Evolutionary conservation across 2,329 filamentous ascomycete species (phyloP), one percentile per base, ranked within the genome.

Genomic region (Monosporascus sp.): DNA sequence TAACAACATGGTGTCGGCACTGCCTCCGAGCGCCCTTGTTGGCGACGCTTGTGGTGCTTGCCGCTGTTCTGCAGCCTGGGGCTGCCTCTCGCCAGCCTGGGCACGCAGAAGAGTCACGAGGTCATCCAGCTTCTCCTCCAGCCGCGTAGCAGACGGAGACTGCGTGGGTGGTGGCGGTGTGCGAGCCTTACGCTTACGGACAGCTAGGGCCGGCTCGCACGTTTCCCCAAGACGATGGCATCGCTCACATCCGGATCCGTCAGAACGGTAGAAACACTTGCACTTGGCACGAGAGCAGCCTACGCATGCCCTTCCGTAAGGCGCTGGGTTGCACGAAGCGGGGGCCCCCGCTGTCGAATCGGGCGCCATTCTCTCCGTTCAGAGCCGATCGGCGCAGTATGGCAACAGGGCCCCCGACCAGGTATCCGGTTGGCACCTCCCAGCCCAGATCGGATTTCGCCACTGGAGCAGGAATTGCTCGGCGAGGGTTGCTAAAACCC

Each of bases 41-140:
- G 57, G 25, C 20, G 50, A 24, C 15, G 54, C 49, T 39, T 47
- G 68, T 24, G 24, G 24, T 24, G 24, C 24, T 24, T 24, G 24
- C 24, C 7, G 24, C 24, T 24, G 24, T 24, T 24, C 24, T 24
- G 24, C 4, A 63, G 35, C 64, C 41, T 41, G 55, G 9, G 27
- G 35, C n/a, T 55, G 50, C 36, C 53, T 58, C 24, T 58, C 56
- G 6, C 54, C 51, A 11, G 52, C 51, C 20, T 67, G 67, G 6
- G 65, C 63, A 7, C 63, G 68, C 9, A 79, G 60, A n/a, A 79
- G 71, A 3, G 72, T 72, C 18, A 78, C 74, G 3, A 80, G 65
- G 52, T 77, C 72, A 46, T 78, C 74, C 7, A 79, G 67, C 65
- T 77, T 79, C 59, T 77, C 74, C 63, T 79, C 77, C 7, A 79